Percentiles rank a stretch among this genome's conserved stretches.
These are phyloP conservation scores for Neurospora sp. DNA, from an alignment of 495 filamentous ascomycete species.

Conservation along the genomic window DNA sequence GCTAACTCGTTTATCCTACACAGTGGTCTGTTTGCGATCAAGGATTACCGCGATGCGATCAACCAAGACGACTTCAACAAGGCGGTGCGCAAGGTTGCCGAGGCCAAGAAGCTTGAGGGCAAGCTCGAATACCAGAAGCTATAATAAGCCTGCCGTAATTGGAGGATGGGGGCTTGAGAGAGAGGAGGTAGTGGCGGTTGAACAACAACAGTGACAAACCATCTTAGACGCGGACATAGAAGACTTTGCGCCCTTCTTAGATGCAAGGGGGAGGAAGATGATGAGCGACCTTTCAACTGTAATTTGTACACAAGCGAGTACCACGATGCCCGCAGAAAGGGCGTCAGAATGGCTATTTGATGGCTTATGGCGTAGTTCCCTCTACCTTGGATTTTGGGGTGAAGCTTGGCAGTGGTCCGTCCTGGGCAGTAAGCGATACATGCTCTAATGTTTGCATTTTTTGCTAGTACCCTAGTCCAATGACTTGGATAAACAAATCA, in stretches of 20 bases:
- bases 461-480: no score
- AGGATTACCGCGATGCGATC: slow-evolving; percentile 88
- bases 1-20: slow-evolving; percentile 8
- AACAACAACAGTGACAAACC: neutral
- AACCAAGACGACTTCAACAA: slow-evolving; percentile 99
- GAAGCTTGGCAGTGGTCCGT: neutral
- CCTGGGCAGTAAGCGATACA: neutral
- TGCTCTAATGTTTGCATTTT: no score
- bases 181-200: neutral
- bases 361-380: neutral
- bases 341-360: neutral
- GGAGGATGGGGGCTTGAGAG: neutral
- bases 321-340: neutral
- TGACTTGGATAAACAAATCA: neutral
- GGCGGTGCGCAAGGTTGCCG: slow-evolving; percentile 91
- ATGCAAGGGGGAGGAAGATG: neutral
- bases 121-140: slow-evolving; percentile 97
- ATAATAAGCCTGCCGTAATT: slow-evolving; percentile 33
- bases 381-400: neutral
- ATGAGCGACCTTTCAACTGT: neutral
- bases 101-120: slow-evolving; percentile 96
- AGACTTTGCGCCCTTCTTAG: neutral
- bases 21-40: slow-evolving; percentile 93
- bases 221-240: neutral
- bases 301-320: neutral